A percentile compares a stretch with the other conserved stretches of the same genome.
Conservation (phyloP, 352 stramenopile species). For the Globisporangium abappressorium region DNA sequence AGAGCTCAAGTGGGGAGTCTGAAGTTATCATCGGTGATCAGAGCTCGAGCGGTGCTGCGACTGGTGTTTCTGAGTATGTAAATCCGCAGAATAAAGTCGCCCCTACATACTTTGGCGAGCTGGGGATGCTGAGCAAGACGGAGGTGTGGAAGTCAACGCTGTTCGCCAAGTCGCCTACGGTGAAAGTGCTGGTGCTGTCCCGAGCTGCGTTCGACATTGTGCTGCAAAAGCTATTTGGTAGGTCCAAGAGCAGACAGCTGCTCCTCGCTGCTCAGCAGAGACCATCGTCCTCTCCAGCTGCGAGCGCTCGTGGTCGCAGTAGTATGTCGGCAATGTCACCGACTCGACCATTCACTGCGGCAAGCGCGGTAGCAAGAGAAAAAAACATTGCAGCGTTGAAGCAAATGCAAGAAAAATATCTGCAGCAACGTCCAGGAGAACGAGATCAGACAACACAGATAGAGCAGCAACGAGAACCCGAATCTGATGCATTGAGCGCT, state of each 20-base stretch:
- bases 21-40: not conserved
- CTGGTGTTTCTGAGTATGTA: not conserved
- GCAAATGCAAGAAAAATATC: conserved; percentile 22
- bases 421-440: conserved; percentile 4
- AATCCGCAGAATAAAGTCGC: conserved; percentile 6
- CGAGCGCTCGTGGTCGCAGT: conserved; percentile 5
- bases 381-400: conserved; percentile 29
- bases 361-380: conserved; percentile 20
- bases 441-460: not conserved
- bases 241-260: conserved; percentile 24
- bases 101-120: conserved; percentile 33
- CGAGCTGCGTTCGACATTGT: conserved; percentile 37
- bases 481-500: not conserved
- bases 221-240: conserved; percentile 39
- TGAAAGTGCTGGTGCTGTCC: conserved; percentile 29
- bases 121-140: conserved; percentile 42
- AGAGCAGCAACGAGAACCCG: conserved; percentile 1
- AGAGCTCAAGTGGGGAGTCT: not conserved
- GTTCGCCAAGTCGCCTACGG: conserved; percentile 14
- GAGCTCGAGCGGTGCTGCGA: not conserved
- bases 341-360: conserved; percentile 26
- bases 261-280: conserved; percentile 21
- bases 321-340: conserved; percentile 10
- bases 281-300: conserved; percentile 38
- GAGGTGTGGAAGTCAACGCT: conserved; percentile 41